Base-by-base conservation (phyloP, 1,139 yeast genomes). In the Pneumocystis oryctolagi region DNA sequence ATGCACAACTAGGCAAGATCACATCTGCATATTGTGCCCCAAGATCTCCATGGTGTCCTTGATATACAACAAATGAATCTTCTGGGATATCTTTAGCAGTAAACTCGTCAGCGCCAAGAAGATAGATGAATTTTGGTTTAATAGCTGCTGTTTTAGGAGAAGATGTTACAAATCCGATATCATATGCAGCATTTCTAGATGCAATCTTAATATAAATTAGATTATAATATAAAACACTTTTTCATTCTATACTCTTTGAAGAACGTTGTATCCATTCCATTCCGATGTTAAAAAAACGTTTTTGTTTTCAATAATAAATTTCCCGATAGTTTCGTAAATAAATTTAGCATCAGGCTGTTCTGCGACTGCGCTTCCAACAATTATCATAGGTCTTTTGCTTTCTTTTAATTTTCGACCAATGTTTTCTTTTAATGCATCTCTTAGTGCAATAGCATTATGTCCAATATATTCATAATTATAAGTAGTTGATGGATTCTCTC, bases 21-120 rank as follows among this genome's bases (percentile, higher is more conserved):
- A 88, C 95, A 73, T 88, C 95, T 60, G 96, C 96, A 70, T 83
- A 81, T 25, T 92, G 85, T 39, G 96, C 96, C 70, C 96, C 96
- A 55, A 82, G 74, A 70, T 88, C 96, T 77, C 96, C 96, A 75
- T 88, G 95, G 75, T 88, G 96, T 64, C 96, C 96, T 77, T 88
- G 90, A 77, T 88, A 88, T 63, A 88, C 84, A 53, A 88, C 96
- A 73, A 88, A 88, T 12, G 96, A 89, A 73, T 88, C 94, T 74
- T 80, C 78, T 69, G 95, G 95, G 70, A 87, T 82, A 66, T 85
- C 87, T 64, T 79, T 76, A 67, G 84, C 82, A 67, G 80, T 76
- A 67, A 87, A 74, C 76, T 88, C 95, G 74, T 88, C 96, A 58
- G 96, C 95, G 61, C 92, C 94, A 64, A 88, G 79, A 71, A 88